A percentile compares a stretch with the other conserved stretches of the same genome.
Evolutionary conservation across 2,329 filamentous ascomycete species (phyloP).

Genomic region (Clarireedia paspali): DNA sequence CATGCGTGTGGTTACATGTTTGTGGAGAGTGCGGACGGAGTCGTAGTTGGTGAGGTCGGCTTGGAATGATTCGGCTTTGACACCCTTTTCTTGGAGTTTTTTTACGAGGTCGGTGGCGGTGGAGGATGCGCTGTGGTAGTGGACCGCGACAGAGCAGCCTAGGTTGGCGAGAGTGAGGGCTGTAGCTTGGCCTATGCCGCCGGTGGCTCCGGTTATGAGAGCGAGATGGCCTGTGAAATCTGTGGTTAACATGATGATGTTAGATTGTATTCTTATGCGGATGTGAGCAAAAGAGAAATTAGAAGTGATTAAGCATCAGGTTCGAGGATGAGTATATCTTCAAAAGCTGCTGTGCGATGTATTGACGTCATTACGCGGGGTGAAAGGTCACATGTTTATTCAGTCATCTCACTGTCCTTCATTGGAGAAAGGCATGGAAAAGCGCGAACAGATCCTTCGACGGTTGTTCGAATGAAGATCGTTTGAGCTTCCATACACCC

Average conservation of each 20-base stretch:
- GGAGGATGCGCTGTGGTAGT: constrained; percentile 33
- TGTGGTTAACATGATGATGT: constrained; percentile 8
- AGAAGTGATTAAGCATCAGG: too few species aligned
- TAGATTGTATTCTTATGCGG: background rate
- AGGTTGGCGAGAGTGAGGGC: constrained; percentile 32
- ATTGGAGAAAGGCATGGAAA: too few species aligned
- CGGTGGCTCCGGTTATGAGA: constrained; percentile 36
- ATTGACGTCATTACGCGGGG: too few species aligned
- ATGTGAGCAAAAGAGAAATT: too few species aligned
- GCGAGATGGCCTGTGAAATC: constrained; percentile 14
- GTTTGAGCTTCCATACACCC: too few species aligned
- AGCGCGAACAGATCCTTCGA: too few species aligned
- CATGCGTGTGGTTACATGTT: constrained; percentile 4
- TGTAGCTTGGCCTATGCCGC: constrained; percentile 38
- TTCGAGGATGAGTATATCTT: too few species aligned
- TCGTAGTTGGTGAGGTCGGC: constrained; percentile 33
- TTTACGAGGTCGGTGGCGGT: constrained; percentile 20
- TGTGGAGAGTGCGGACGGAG: constrained; percentile 13
- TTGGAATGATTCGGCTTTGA: constrained; percentile 29
- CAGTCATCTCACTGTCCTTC: too few species aligned
- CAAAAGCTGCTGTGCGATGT: too few species aligned
- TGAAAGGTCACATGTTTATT: too few species aligned
- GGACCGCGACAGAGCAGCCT: constrained; percentile 36
- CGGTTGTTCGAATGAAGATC: too few species aligned
- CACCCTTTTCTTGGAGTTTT: constrained; percentile 25